phyloP scores from a whole-genome alignment of 108 stramenopile species.

The Fistulifera solaris region DNA sequence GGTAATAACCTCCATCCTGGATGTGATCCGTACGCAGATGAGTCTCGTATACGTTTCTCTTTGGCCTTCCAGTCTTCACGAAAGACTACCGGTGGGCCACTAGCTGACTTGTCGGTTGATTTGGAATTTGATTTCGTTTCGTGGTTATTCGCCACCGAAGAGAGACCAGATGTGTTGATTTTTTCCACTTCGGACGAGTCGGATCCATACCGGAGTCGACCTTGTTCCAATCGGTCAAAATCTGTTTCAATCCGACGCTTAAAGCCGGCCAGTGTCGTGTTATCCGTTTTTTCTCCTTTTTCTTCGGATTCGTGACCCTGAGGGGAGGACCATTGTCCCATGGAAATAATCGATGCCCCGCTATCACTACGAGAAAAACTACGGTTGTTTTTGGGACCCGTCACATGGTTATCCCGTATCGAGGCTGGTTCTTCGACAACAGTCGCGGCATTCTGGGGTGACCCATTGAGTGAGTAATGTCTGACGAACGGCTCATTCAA shows the following conservation, averaged over 20 bases:
- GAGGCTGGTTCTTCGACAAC: too few relatives aligned
- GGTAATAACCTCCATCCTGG: slow-evolving; percentile 89
- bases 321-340: slow-evolving; percentile 18
- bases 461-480: background rate
- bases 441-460: background rate
- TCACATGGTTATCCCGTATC: slow-evolving; percentile 2
- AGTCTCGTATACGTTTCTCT: slow-evolving; percentile 72
- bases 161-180: background rate
- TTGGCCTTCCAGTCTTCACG: slow-evolving; percentile 91
- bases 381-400: background rate
- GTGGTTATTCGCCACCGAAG: background rate
- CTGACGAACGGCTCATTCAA: slow-evolving; percentile 3
- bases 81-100: slow-evolving; percentile 79
- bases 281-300: background rate
- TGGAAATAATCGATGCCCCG: slow-evolving; percentile 5
- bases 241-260: background rate
- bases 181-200: background rate
- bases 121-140: background rate
- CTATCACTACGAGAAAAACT: background rate
- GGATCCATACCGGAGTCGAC: slow-evolving; percentile 1
- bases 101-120: slow-evolving; percentile 12
- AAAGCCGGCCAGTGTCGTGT: background rate
- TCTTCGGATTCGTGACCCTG: background rate
- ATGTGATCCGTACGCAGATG: slow-evolving; percentile 71
- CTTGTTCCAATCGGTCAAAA: background rate